Evolutionary conservation across 345 rosid species (phyloP).

Genomic region (Heritiera littoralis): DNA sequence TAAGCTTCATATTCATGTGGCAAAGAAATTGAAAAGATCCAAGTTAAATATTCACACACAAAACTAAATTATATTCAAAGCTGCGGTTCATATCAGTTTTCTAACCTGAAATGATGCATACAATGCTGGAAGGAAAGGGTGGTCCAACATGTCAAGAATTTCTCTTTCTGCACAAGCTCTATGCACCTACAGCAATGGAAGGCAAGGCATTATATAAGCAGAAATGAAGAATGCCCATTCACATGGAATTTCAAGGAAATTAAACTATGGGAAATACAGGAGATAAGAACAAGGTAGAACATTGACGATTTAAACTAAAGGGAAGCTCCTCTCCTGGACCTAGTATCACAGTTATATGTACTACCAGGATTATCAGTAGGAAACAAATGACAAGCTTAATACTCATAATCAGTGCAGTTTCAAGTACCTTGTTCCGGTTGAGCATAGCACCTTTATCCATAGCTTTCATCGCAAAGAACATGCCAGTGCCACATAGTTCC

Average conservation of each 20-base stretch:
- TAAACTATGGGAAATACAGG: too few relatives aligned
- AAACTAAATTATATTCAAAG: not conserved
- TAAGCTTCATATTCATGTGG: not conserved
- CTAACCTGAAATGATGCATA: conserved; percentile 97
- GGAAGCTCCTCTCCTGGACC: too few relatives aligned
- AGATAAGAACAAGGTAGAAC: too few relatives aligned
- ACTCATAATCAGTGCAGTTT: not conserved
- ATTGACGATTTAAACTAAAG: too few relatives aligned
- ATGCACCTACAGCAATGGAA: conserved; percentile 61
- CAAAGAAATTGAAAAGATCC: not conserved
- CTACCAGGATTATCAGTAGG: not conserved
- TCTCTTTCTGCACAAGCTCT: conserved; percentile 98
- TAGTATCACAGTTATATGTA: too few relatives aligned
- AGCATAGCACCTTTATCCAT: conserved; percentile 95
- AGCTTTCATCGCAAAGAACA: conserved; percentile 86
- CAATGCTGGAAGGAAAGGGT: conserved; percentile 95
- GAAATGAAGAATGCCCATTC: too few relatives aligned
- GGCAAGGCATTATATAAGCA: not conserved
- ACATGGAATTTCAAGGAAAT: too few relatives aligned
- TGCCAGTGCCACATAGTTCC: conserved; percentile 74
- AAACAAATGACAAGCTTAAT: not conserved
- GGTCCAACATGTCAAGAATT: conserved; percentile 92
- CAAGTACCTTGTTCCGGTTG: conserved; percentile 84
- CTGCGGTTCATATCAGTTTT: not conserved
- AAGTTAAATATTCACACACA: not conserved